Evolutionary conservation across 208 protist genomes (phyloP), one percentile per base, ranked within the genome.

Genomic region (Leishmania turanica): DNA sequence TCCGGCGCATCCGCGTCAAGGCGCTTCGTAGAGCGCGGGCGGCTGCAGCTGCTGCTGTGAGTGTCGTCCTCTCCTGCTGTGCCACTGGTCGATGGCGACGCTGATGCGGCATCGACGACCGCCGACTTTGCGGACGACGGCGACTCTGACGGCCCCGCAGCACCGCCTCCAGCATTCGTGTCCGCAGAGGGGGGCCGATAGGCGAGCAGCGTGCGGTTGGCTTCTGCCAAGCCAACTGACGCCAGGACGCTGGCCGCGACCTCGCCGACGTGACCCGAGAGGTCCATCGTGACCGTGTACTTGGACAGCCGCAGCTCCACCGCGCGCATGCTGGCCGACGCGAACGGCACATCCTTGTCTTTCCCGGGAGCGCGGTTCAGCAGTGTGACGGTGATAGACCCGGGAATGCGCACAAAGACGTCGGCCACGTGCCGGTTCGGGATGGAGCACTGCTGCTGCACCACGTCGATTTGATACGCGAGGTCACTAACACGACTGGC

Each of bases 241-340:
- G 91, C 91, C 42, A 89, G 75, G 72, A 94, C 81, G 45, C 42
- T 65, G 42, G 89, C 83, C 1, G 84, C 80, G 21, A 92, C 86
- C 34, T 89, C 70, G 47, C 86, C 84, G 1, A 97, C 79, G 15
- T 80, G 80, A 42, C 91, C 90, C 34, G 86, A 90, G 31, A 95
- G 53, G 73, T 95, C 92, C 75, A 95, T 80, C 75, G 92, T 97
- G 31, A 91, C 87, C 58, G 66, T 65, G 77, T 91, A 93, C 86
- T 95, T 94, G 77, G 91, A 93, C 70, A 97, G 71, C 54, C 77
- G 87, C 56, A 95, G 51, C 21, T 88, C 85, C 1, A 93, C 78
- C 31, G 89, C 92, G 31, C 66, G 87, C 49, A 89, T 85, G 60
- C 84, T 84, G 24, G 84, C 89, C 47, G 76, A 84, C 31, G 86